Base-by-base conservation (phyloP, 1,284 basidiomycete species). In the Fomitopsis schrenkii region DNA sequence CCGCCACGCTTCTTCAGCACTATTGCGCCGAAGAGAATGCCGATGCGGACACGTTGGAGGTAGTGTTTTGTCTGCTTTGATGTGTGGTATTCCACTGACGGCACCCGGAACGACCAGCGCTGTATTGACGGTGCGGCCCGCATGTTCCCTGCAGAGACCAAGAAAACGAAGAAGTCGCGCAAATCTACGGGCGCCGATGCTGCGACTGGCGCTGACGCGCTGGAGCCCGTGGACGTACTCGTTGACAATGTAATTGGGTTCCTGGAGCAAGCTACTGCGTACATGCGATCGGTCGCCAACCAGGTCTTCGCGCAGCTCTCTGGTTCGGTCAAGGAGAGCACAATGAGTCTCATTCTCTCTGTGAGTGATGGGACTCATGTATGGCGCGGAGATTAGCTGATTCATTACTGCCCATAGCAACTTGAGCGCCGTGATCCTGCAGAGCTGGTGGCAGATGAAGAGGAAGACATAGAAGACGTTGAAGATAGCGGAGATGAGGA, bases 211-310 rank as follows among this genome's bases (percentile, higher is more conserved):
- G 80, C 76, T 15, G 78, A 77, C 36, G 79, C 77, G 30, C 77
- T 79, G 22, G 75, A 84, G 46, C 88, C 93, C 1, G 86, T 96
- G 57, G 95, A 97, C 68, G 76, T 95, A 38, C 80, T 98, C 42
- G 88, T 96, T 55, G 96, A 98, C 71, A 84, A 85, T 28, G 84
- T 98, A 61, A 91, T 98, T 60, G 93, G 93, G 8, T 89, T 94
- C 70, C 78, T 99, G 56, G 95, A 98, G 72, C 85, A 90, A 63
- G 88, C 91, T 2, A 93, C 90, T 10, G 85, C 87, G 41, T 97
- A 94, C 75, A 82, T 94, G 73, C 88, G 94, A 26, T 84, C 87
- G 0, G 79, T 95, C 22, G 91, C 91, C 8, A 95, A 90, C 63
- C 87, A 94, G 65, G 89, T 88, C 5, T 97, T 98, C 71, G 83